Evolutionary conservation across 371 early-diverging fungal genomes (phyloP).

Genomic region (Mortierella sp.): DNA sequence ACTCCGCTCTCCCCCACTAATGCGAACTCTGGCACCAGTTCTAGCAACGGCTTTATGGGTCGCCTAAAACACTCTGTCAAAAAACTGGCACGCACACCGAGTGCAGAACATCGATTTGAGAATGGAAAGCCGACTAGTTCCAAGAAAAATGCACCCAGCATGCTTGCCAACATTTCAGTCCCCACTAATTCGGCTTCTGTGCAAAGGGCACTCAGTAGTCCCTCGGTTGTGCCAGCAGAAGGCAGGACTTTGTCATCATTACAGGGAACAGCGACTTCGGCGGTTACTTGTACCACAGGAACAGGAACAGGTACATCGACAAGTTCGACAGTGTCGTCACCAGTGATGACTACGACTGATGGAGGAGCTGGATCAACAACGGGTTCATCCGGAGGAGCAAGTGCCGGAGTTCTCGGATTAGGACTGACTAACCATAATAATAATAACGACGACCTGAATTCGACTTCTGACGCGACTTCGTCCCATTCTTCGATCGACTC

Average conservation of each 20-base stretch:
- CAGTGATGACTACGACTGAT: constrained; percentile 16
- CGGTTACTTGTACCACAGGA: constrained; percentile 2
- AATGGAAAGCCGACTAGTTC: constrained; percentile 29
- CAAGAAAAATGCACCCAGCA: constrained; percentile 7
- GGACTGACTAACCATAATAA: background rate
- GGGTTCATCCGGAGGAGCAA: background rate
- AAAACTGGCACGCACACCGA: constrained; percentile 60
- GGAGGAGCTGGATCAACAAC: no score
- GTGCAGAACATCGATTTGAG: constrained; percentile 55
- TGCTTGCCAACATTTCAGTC: constrained; percentile 4
- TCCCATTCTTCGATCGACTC: constrained; percentile 34
- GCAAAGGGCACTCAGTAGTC: constrained; percentile 10
- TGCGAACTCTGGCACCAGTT: constrained; percentile 51
- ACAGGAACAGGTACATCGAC: constrained; percentile 14
- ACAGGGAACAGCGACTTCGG: background rate
- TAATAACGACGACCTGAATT: constrained; percentile 20
- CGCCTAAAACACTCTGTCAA: constrained; percentile 66
- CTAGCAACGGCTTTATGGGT: constrained; percentile 65
- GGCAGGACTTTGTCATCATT: constrained; percentile 4
- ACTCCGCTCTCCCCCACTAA: constrained; percentile 36
- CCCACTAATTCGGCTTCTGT: constrained; percentile 1
- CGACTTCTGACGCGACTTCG: constrained; percentile 33
- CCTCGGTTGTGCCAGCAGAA: constrained; percentile 22
- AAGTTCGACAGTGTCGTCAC: constrained; percentile 22
- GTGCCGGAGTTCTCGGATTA: constrained; percentile 7